These are phyloP conservation scores for Santalum album DNA, from an alignment of 164 flowering plant species.

Conservation along the genomic window DNA sequence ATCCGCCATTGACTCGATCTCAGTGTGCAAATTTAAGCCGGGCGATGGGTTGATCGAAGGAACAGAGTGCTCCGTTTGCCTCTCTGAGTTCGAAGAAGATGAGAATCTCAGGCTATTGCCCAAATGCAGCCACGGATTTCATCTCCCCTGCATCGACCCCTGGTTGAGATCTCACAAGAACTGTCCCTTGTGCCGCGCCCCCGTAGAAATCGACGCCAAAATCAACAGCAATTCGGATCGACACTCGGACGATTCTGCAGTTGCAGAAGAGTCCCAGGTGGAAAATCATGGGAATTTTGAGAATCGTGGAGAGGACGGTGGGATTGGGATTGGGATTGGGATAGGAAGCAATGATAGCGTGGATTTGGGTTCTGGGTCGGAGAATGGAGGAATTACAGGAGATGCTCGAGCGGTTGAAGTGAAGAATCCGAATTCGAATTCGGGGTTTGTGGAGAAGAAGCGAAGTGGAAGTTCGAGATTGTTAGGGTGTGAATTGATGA, in stretches of 20 bases:
- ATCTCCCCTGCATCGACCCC: conserved; percentile 33
- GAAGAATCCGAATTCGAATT: conserved; percentile 3
- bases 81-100: conserved; percentile 26
- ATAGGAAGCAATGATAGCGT: too few relatives aligned
- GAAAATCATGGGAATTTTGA: too few relatives aligned
- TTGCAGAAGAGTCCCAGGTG: too few relatives aligned
- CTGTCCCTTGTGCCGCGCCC: conserved; percentile 37
- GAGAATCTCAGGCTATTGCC: conserved; percentile 31
- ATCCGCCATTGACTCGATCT: conserved; percentile 24
- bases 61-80: conserved; percentile 32
- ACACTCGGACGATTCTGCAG: too few relatives aligned
- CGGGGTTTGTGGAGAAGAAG: conserved; percentile 9
- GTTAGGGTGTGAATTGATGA: conserved; percentile 21
- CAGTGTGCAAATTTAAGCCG: conserved; percentile 17
- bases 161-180: conserved; percentile 34
- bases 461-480: conserved; percentile 16
- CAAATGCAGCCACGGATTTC: conserved; percentile 37
- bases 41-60: conserved; percentile 23
- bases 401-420: not conserved
- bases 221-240: too few relatives aligned
- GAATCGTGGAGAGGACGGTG: too few relatives aligned
- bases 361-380: too few relatives aligned
- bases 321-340: too few relatives aligned
- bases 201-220: conserved; percentile 7
- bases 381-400: conserved; percentile 15